Base-by-base conservation (phyloP, 192 early-diverging fungal genomes). In the Spizellomyces sp. region DNA sequence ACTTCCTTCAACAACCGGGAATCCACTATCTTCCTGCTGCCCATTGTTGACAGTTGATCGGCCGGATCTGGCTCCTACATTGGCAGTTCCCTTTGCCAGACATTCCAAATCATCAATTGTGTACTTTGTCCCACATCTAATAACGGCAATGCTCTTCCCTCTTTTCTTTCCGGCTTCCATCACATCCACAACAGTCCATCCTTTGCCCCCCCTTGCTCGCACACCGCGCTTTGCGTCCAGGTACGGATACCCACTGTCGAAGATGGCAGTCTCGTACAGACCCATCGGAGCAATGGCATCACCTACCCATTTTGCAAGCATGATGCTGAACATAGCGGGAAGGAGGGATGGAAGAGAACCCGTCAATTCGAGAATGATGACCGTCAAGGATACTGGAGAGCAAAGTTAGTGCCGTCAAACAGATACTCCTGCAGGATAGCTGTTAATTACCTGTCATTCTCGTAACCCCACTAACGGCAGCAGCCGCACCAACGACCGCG, bases 291-390 rank as follows among this genome's bases (percentile, higher is more conserved):
- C 82, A 56, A 90, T 78, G 12, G 84, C 88, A 80, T 94, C 91
- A 41, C 86, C 87, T 48, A 88, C 83, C 91, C 90, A 93, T 68
- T 91, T 92, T 9, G 79, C 75, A 2, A 75, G 56, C 70, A 85
- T 70, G 48, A 85, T 79, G 9, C 79, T 66, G 14, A 75, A 48
- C 77, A 85, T 85, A 46, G 81, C 64, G 5, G 84, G 84, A 6
- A 96, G 80, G 47, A 85, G 83, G 74, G 95, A 98, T 17, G 91
- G 92, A 17, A 99, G 79, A 4, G 95, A 92, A 22, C 94, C 94
- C 0, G 97, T 99, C 62, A 99, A 80, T 73, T 99, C 97, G 80
- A 98, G 96, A 92, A 98, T 95, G 75, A 99, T 98, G 14, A 99
- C 95, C 0, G 95, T 93, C 5, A 83, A 70, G 1, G 80, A 80